Percentiles rank a stretch among this genome's conserved stretches.
These are phyloP conservation scores for Sporothrix pallida DNA, from an alignment of 2,329 filamentous ascomycete genomes.

Conservation along the genomic window DNA sequence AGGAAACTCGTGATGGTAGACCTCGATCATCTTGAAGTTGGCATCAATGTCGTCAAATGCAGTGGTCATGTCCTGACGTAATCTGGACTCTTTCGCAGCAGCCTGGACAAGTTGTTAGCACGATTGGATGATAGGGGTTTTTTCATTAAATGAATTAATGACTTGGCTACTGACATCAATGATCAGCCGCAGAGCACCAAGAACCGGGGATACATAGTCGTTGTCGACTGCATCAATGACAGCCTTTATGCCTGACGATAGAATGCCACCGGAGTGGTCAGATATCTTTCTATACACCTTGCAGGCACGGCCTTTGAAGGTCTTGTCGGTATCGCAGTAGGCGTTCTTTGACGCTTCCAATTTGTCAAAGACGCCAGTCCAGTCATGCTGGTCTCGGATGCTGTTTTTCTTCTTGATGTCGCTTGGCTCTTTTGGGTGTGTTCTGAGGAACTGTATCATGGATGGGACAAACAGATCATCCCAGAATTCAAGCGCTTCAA, in stretches of 20 bases:
- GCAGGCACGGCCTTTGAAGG: background rate
- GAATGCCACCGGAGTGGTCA: background rate
- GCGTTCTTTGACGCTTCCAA: constrained; percentile 2
- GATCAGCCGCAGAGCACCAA: background rate
- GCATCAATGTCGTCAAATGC: constrained; percentile 18
- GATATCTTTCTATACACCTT: constrained; percentile 16
- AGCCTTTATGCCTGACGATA: too few species aligned
- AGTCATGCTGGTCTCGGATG: constrained; percentile 13
- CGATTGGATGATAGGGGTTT: background rate
- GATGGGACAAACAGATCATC: constrained; percentile 1
- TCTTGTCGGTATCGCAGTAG: background rate
- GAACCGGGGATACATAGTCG: constrained; percentile 21
- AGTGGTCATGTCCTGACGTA: background rate
- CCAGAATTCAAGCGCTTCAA: background rate
- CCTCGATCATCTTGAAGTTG: constrained; percentile 3
- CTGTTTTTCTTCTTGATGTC: constrained; percentile 1
- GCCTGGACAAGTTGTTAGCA: background rate
- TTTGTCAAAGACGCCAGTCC: background rate
- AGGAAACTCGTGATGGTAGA: constrained; percentile 15
- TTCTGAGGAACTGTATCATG: background rate
- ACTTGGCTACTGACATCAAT: background rate
- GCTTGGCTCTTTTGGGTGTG: background rate
- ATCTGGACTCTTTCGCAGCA: background rate
- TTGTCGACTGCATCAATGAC: background rate
- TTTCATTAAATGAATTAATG: too few species aligned